Percentiles rank a stretch among this genome's conserved stretches.
phyloP scores from a whole-genome alignment of 768 basidiomycete genomes.

The Auriculariales sp. region DNA sequence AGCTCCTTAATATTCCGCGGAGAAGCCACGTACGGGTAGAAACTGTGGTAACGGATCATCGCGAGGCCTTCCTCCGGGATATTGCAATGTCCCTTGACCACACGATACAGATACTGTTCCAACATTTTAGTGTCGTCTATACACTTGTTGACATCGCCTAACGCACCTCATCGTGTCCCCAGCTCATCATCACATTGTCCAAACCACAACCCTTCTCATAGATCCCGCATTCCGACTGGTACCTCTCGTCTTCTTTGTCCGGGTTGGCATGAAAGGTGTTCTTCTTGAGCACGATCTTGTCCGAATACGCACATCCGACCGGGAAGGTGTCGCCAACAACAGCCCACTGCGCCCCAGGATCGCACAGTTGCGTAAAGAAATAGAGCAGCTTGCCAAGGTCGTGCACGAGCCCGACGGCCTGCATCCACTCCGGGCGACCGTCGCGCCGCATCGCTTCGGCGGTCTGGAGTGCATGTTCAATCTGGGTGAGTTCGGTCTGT shows the following conservation, averaged over 20 bases:
- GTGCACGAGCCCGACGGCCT: conserved; percentile 74
- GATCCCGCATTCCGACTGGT: conserved; percentile 58
- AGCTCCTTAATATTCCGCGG: not conserved
- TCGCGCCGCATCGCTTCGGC: conserved; percentile 81
- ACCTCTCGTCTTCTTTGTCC: conserved; percentile 47
- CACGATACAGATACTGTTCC: conserved; percentile 63
- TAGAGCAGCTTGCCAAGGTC: conserved; percentile 81
- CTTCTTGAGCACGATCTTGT: conserved; percentile 60
- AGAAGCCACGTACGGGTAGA: conserved; percentile 52
- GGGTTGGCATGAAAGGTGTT: conserved; percentile 67
- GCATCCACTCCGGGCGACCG: conserved; percentile 88
- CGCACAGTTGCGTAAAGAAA: conserved; percentile 33
- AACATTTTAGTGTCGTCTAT: not conserved
- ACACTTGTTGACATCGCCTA: conserved; percentile 5
- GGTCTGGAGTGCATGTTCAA: conserved; percentile 82
- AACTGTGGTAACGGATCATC: conserved; percentile 92
- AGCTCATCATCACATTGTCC: conserved; percentile 77
- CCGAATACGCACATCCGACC: conserved; percentile 76
- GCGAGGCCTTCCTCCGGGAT: conserved; percentile 72
- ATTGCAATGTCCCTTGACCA: conserved; percentile 67
- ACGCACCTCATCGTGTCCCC: conserved; percentile 82
- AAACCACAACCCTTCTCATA: conserved; percentile 70
- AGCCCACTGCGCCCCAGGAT: conserved; percentile 75
- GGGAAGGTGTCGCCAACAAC: conserved; percentile 80
- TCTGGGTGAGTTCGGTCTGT: conserved; percentile 67